Conservation (phyloP, 2,329 filamentous ascomycete genomes). For the Trichoderma pleuroti region DNA sequence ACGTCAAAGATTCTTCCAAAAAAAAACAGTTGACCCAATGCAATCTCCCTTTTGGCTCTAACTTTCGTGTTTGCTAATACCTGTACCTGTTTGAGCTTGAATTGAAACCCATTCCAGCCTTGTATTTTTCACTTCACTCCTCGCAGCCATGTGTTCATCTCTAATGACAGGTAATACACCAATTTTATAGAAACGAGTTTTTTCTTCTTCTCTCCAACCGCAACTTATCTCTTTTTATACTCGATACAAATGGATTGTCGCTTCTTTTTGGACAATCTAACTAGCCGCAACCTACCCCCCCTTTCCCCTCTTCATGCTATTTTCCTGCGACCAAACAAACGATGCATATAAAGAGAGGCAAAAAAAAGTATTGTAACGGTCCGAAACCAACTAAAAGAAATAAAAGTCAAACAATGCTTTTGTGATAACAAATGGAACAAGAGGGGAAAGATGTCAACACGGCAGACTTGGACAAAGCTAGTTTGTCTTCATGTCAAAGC, state of each 20-base stretch:
- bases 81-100: neutral
- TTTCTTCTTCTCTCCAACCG: neutral
- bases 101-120: neutral
- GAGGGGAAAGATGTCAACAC: neutral
- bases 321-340: neutral
- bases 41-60: neutral
- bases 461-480: neutral
- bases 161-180: neutral
- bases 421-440: neutral
- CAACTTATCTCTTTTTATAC: neutral
- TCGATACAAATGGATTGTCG: constrained; percentile 3
- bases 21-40: neutral
- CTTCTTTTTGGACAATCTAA: neutral
- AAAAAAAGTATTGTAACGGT: neutral
- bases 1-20: neutral
- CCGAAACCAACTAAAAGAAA: neutral
- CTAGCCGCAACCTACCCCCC: neutral
- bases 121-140: neutral
- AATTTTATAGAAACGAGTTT: neutral
- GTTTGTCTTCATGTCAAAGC: neutral
- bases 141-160: neutral
- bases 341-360: neutral
- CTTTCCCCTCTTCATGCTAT: neutral
- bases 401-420: neutral
- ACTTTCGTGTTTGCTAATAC: too few relatives aligned